Conservation (phyloP, 2,329 filamentous ascomycete genomes). For the Botryotinia convoluta region DNA sequence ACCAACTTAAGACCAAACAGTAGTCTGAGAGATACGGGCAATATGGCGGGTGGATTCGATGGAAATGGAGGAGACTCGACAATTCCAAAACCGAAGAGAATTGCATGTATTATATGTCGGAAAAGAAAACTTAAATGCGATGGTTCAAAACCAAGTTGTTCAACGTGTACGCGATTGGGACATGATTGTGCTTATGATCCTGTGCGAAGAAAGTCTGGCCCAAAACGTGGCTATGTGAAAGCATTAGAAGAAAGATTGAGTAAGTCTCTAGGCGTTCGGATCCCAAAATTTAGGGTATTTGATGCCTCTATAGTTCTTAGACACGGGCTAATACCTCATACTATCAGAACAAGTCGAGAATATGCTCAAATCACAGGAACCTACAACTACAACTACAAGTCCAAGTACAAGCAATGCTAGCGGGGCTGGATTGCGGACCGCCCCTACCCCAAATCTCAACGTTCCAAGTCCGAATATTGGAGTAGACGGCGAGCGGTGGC, state of each 20-base stretch:
- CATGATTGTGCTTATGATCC: constrained; percentile 69
- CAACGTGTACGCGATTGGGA: constrained; percentile 61
- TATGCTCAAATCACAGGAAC: constrained; percentile 76
- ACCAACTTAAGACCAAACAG: constrained; percentile 36
- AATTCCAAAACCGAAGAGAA: constrained; percentile 80
- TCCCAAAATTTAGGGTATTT: not conserved
- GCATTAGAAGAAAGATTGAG: constrained; percentile 81
- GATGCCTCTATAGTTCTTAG: constrained; percentile 19
- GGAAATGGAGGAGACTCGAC: constrained; percentile 48
- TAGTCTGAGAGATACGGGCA: constrained; percentile 33
- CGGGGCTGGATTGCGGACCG: constrained; percentile 26
- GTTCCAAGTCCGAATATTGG: constrained; percentile 50
- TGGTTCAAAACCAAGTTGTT: constrained; percentile 62
- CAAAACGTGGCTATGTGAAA: constrained; percentile 70
- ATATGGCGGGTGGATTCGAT: constrained; percentile 40
- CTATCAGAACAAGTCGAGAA: constrained; percentile 84
- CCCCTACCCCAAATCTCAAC: constrained; percentile 42
- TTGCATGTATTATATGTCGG: constrained; percentile 91
- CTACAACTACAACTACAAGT: constrained; percentile 30
- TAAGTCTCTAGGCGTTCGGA: constrained; percentile 50
- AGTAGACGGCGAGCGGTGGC: constrained; percentile 54
- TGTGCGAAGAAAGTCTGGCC: constrained; percentile 67
- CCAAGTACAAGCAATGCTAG: constrained; percentile 26
- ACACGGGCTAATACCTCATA: constrained; percentile 1
- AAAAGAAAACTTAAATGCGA: constrained; percentile 82